Conservation (phyloP, 2,329 filamentous ascomycete genomes). For the Trichoderma guizhouense region DNA sequence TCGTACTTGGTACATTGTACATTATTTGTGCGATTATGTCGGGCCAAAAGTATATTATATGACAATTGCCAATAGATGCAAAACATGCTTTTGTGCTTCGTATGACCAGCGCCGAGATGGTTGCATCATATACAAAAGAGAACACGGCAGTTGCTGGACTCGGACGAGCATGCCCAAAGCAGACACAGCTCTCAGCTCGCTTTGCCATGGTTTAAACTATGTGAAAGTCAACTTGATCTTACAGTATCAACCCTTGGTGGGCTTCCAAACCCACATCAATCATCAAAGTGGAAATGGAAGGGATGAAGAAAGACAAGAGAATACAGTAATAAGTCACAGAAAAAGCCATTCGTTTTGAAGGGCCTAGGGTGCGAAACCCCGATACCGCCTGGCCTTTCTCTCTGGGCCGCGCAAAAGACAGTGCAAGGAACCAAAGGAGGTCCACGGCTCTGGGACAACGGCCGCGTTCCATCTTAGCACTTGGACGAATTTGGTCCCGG, state of each 20-base stretch:
- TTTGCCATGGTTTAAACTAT: background rate
- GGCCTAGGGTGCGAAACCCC: conserved; percentile 3
- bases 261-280: background rate
- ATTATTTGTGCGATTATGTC: background rate
- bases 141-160: background rate
- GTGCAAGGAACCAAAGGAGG: background rate
- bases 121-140: background rate
- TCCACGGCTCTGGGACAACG: conserved; percentile 7
- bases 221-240: background rate
- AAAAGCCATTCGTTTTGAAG: background rate
- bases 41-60: conserved; percentile 8
- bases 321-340: background rate
- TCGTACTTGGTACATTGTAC: background rate
- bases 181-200: background rate
- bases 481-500: background rate
- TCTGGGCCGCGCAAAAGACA: background rate
- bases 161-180: background rate
- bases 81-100: conserved; percentile 4
- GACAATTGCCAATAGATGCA: background rate
- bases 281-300: background rate
- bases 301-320: background rate
- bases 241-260: background rate
- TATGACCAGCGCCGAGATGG: background rate
- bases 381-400: background rate
- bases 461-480: conserved; percentile 2